Base-by-base conservation (phyloP, 2,329 filamentous ascomycete species). In the Lachnellula suecica region DNA sequence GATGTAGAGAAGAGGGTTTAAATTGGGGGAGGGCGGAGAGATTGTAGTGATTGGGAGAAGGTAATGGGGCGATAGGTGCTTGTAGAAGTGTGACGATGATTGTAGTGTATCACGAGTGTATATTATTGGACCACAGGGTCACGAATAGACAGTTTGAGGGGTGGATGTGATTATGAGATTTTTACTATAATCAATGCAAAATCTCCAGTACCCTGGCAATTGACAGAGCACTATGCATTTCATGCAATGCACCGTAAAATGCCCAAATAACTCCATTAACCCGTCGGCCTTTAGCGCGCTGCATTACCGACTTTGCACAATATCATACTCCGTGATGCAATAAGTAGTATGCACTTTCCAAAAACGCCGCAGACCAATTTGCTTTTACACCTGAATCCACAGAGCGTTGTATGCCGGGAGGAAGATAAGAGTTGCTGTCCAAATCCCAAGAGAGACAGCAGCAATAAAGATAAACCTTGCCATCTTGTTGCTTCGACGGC, bases 1-100 rank as follows among this genome's bases (percentile, higher is more conserved):
- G 90, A 90, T 3, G 85, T 85, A 37, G 43, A 51, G 44, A 43
- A 46, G 37, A 22, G 22, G 22, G 20, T 25, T 27, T 22, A 7
- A 29, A 23, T 23, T 20, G 19, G 40, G 19, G 40, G 15, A n/a
- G 8, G 37, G 19, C 37, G 19, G 8, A n/a, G n/a, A n/a, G n/a
- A n/a, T n/a, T n/a, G n/a, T n/a, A n/a, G n/a, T n/a, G n/a, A n/a
- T n/a, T n/a, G n/a, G n/a, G n/a, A n/a, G n/a, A n/a, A n/a, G n/a
- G n/a, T n/a, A n/a, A n/a, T n/a, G n/a, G n/a, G n/a, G n/a, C n/a
- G n/a, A n/a, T n/a, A n/a, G n/a, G n/a, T n/a, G n/a, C n/a, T n/a
- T n/a, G n/a, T n/a, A n/a, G n/a, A n/a, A n/a, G n/a, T n/a, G n/a
- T n/a, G n/a, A n/a, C n/a, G n/a, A n/a, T n/a, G n/a, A n/a, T n/a